Conservation (phyloP, 164 flowering plant species). For the Stephania yunnanensis region DNA sequence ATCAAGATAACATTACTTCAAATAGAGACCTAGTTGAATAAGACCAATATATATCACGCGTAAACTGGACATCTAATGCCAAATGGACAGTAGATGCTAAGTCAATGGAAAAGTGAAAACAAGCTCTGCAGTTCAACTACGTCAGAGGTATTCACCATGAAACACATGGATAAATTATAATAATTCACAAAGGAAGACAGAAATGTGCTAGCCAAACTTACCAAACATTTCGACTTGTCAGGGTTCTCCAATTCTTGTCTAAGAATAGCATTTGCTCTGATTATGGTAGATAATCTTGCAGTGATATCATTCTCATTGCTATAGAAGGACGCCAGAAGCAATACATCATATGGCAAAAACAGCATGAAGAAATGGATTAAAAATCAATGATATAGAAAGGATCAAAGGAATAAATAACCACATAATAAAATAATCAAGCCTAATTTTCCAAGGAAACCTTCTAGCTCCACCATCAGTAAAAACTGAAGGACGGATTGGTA, state of each 20-base stretch:
- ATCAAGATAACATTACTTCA: neutral
- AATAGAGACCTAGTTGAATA: neutral
- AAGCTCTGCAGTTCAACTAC: neutral
- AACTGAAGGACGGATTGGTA: slow-evolving; percentile 81
- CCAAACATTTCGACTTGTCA: slow-evolving; percentile 36
- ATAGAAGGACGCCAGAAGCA: slow-evolving; percentile 10
- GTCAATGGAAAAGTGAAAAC: neutral
- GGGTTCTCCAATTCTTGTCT: slow-evolving; percentile 38
- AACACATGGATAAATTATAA: neutral
- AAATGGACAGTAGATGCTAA: neutral
- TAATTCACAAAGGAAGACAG: neutral
- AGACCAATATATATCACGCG: neutral
- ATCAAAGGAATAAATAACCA: neutral
- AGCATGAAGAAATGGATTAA: neutral
- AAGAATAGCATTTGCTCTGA: slow-evolving; percentile 55
- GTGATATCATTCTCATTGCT: slow-evolving; percentile 92
- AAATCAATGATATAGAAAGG: neutral
- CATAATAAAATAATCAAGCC: neutral
- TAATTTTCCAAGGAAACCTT: slow-evolving; percentile 34
- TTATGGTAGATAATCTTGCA: slow-evolving; percentile 47
- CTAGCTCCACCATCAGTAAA: slow-evolving; percentile 51
- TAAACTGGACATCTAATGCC: neutral
- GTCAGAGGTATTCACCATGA: neutral
- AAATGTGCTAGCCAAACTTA: slow-evolving; percentile 21
- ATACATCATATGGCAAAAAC: neutral